phyloP scores from a whole-genome alignment of 2,329 filamentous ascomycete species.

The Colletotrichum sp. region DNA sequence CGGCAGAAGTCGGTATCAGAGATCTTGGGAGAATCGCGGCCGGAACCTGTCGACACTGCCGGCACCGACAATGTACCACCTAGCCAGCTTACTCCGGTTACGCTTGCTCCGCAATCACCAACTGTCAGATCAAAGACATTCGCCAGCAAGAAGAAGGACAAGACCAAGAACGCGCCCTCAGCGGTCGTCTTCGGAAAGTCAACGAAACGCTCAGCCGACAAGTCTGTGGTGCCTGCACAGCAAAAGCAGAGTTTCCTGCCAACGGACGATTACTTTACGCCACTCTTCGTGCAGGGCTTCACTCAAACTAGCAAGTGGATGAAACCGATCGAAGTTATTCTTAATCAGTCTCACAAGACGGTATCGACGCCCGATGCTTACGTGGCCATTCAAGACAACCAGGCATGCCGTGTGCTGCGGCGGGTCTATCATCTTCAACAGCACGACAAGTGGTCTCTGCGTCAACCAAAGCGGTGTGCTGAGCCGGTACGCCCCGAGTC shows the following conservation, averaged over 20 bases:
- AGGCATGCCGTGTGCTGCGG: slow-evolving; percentile 85
- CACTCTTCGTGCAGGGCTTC: slow-evolving; percentile 65
- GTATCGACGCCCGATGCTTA: slow-evolving; percentile 85
- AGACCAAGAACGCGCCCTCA: slow-evolving; percentile 70
- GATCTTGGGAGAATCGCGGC: slow-evolving; percentile 63
- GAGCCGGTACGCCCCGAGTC: slow-evolving; percentile 80
- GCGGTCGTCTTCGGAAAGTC: slow-evolving; percentile 82
- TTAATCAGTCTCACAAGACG: slow-evolving; percentile 87
- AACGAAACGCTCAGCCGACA: slow-evolving; percentile 53
- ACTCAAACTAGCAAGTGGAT: slow-evolving; percentile 62
- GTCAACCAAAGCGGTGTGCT: slow-evolving; percentile 83
- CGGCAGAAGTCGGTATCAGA: slow-evolving; percentile 76
- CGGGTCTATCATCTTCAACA: slow-evolving; percentile 91
- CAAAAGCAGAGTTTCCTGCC: slow-evolving; percentile 49
- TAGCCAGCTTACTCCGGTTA: slow-evolving; percentile 44
- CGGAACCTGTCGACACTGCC: slow-evolving; percentile 38
- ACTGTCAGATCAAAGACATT: slow-evolving; percentile 30
- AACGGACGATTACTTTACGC: slow-evolving; percentile 68
- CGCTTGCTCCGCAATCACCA: slow-evolving; percentile 50
- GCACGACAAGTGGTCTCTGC: slow-evolving; percentile 88
- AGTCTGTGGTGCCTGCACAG: slow-evolving; percentile 44
- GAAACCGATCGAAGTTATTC: slow-evolving; percentile 71
- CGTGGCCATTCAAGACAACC: slow-evolving; percentile 82
- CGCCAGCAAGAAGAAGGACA: slow-evolving; percentile 54
- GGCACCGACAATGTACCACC: slow-evolving; percentile 31